phyloP scores from a whole-genome alignment of 768 basidiomycete genomes.

The Hygrocybe punicea region DNA sequence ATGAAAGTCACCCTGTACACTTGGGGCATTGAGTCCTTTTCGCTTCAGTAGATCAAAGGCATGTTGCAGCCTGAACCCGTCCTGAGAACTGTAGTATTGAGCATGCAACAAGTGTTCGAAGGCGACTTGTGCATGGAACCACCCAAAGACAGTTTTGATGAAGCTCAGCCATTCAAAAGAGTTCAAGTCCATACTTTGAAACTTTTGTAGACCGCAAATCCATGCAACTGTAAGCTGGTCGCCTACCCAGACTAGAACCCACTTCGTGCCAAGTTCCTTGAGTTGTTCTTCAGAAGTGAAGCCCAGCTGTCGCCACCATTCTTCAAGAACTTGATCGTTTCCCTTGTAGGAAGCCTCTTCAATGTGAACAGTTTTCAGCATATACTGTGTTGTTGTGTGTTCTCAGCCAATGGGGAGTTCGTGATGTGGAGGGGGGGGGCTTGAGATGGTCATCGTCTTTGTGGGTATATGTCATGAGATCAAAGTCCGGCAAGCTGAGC shows the following conservation, averaged over 20 bases:
- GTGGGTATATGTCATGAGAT: neutral
- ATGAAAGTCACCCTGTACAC: constrained; percentile 32
- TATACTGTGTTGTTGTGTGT: constrained; percentile 30
- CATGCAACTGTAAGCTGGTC: constrained; percentile 33
- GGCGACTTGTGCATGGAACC: constrained; percentile 43
- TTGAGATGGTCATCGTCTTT: neutral
- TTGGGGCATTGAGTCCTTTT: constrained; percentile 24
- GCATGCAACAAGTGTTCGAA: constrained; percentile 39
- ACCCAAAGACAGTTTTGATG: constrained; percentile 33
- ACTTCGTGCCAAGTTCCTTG: too few species aligned
- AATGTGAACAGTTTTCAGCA: constrained; percentile 35
- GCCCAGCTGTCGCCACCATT: constrained; percentile 32
- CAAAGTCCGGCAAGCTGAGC: neutral
- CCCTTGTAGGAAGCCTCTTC: constrained; percentile 41
- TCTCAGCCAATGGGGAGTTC: constrained; percentile 11
- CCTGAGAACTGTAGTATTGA: constrained; percentile 37
- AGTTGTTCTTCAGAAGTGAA: constrained; percentile 16
- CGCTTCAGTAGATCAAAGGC: constrained; percentile 31
- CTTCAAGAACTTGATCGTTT: too few species aligned
- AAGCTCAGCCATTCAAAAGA: constrained; percentile 39
- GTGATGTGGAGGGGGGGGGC: too few species aligned
- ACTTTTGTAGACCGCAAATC: constrained; percentile 37
- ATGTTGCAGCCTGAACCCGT: constrained; percentile 24
- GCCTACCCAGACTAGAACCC: too few species aligned
- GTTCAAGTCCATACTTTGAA: constrained; percentile 35